Conservation (phyloP, 2,329 filamentous ascomycete genomes). For the Trichoderma lentiforme region DNA sequence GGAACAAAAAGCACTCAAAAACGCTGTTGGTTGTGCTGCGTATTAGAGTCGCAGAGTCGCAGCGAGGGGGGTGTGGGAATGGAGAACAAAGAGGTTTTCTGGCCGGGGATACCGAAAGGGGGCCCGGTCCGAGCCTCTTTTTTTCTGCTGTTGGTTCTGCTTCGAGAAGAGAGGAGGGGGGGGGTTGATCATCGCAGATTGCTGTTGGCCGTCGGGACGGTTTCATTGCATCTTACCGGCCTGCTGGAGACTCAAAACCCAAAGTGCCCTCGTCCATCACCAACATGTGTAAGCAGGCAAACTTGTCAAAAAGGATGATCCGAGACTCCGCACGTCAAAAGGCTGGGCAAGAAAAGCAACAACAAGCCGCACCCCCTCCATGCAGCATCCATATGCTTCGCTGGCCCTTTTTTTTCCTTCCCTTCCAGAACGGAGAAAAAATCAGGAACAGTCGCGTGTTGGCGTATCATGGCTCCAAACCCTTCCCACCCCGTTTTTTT, state of each 20-base stretch:
- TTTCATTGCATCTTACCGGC: background rate
- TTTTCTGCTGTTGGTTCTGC: background rate
- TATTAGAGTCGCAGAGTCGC: background rate
- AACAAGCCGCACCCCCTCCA: background rate
- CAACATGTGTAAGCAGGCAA: background rate
- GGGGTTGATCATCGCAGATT: background rate
- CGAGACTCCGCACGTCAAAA: background rate
- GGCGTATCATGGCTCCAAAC: background rate
- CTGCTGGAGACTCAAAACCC: background rate
- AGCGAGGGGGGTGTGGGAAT: background rate
- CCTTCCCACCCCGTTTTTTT: background rate
- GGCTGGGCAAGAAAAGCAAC: background rate
- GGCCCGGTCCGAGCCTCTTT: background rate
- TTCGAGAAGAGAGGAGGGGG: background rate
- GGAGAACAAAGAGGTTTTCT: background rate
- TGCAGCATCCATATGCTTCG: background rate
- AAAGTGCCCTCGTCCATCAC: background rate
- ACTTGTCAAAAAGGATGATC: background rate
- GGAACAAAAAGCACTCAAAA: background rate
- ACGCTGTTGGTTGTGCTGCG: background rate
- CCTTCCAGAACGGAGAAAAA: background rate
- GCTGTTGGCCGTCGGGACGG: background rate
- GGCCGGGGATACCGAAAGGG: background rate
- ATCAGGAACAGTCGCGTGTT: constrained; percentile 4
- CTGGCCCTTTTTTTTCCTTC: background rate